Evolutionary conservation across 2,329 filamentous ascomycete species (phyloP).

Genomic region (Claviceps arundinis): DNA sequence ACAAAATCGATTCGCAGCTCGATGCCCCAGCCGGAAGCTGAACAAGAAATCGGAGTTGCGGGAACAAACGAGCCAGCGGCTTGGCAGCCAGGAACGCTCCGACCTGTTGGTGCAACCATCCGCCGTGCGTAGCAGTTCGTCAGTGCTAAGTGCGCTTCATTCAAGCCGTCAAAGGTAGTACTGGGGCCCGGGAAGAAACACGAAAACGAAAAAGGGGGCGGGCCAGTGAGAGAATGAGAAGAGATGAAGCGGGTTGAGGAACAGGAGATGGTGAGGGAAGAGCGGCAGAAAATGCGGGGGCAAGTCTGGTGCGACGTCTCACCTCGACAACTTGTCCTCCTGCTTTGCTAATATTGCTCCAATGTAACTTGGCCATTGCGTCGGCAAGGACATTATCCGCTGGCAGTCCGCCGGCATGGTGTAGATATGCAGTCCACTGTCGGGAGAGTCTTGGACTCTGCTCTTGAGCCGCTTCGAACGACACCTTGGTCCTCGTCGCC

Average conservation of each 20-base stretch:
- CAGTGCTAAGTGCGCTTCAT: neutral
- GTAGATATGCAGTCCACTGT: constrained; percentile 4
- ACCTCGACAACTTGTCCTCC: constrained; percentile 1
- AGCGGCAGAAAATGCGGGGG: neutral
- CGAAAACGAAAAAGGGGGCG: neutral
- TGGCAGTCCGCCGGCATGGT: neutral
- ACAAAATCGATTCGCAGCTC: neutral
- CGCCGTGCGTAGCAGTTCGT: no score
- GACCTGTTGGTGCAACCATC: neutral
- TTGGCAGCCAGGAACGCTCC: neutral
- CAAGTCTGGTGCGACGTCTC: neutral
- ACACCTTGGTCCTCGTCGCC: neutral
- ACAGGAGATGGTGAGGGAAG: neutral
- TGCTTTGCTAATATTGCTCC: neutral
- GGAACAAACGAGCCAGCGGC: neutral
- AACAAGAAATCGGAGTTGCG: neutral
- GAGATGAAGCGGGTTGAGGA: no score
- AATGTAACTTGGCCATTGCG: neutral
- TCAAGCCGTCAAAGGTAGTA: neutral
- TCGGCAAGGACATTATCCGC: neutral
- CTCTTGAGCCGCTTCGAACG: neutral
- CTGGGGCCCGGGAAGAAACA: neutral
- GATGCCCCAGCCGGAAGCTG: neutral
- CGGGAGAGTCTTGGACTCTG: neutral
- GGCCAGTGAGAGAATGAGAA: no score